Base-by-base conservation (phyloP, 768 basidiomycete genomes). In the Amanita fuliginea region DNA sequence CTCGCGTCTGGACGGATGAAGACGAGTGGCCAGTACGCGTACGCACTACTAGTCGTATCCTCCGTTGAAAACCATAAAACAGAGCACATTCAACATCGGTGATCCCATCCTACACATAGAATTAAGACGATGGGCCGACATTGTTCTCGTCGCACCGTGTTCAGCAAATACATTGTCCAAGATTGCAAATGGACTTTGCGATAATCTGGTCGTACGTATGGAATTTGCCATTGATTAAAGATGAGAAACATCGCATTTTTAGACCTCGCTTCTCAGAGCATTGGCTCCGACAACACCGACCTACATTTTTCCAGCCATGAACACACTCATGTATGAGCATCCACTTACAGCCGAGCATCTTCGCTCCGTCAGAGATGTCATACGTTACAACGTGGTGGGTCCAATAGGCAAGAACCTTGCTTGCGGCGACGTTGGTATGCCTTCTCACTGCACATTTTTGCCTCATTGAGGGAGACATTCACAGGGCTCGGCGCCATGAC, bases 71-170 rank as follows among this genome's bases (percentile, higher is more conserved):
- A 9, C 8, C 34, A 24, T 14, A 37, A 6, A 22, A 42, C 60
- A 94, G 92, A 75, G 69, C 19, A 75, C 74, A 57, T 88, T 78
- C 59, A 76, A 75, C 53, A 78, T 94, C 42, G 88, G 92, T 1
- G 86, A 97, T 57, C 91, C 92, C 0, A 95, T 98, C 49, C 73
- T 97, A 22, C 96, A 99, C 64, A 98, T 98, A 50, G 93, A 99
- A 67, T 80, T 96, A 2, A 68, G 92, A 30, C 70, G 83, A 49
- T 98, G 96, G 96, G 93, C 95, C 40, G 93, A 99, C 59, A 67
- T 97, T 45, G 93, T 98, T 45, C 81, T 99, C 42, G 76, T 99
- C 43, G 91, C 91, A 0, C 96, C 96, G 0, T 97, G 93, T 60
- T 93, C 91, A 0, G 94, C 95, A n/a, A 97, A 96, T 64, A 94